These are phyloP conservation scores for Venturia aucupariae DNA, from an alignment of 2,329 filamentous ascomycete species.

Conservation along the genomic window DNA sequence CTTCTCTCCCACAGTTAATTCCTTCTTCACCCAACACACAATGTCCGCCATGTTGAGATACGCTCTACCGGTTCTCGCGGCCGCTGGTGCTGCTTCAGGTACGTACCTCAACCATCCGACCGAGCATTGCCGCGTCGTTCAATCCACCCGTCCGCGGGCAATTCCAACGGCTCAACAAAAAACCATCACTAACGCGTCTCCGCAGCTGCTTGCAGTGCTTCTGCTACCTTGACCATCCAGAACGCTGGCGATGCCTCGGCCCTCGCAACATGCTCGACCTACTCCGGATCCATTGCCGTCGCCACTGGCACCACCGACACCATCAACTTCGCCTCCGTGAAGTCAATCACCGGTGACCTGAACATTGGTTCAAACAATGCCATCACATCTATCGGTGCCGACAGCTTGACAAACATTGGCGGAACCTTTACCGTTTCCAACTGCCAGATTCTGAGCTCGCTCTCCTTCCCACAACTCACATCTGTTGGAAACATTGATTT, in stretches of 20 bases:
- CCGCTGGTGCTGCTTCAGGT: conserved; percentile 44
- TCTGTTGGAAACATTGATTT: conserved; percentile 60
- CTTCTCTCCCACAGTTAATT: conserved; percentile 4
- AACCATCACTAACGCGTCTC: not conserved
- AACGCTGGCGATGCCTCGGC: conserved; percentile 49
- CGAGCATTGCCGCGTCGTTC: not conserved
- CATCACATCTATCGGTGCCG: conserved; percentile 54
- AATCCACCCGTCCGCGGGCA: not conserved
- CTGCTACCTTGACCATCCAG: conserved; percentile 49
- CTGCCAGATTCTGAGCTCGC: conserved; percentile 57
- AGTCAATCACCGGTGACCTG: conserved; percentile 50
- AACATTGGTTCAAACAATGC: conserved; percentile 45
- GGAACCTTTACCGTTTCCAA: conserved; percentile 61
- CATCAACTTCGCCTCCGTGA: conserved; percentile 54
- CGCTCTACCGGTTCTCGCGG: conserved; percentile 47
- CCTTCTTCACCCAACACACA: conserved; percentile 1
- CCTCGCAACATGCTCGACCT: conserved; percentile 56
- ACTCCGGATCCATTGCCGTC: conserved; percentile 61
- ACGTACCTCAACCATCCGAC: conserved; percentile 21
- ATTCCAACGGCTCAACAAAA: not conserved
- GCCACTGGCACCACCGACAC: conserved; percentile 44
- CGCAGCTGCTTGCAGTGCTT: conserved; percentile 27
- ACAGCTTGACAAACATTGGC: conserved; percentile 54
- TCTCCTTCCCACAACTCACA: conserved; percentile 58
- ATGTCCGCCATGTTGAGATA: conserved; percentile 42